Percentiles rank a stretch among this genome's conserved stretches.
Evolutionary conservation across 2,329 filamentous ascomycete genomes (phyloP).

Genomic region (Zalaria obscura): DNA sequence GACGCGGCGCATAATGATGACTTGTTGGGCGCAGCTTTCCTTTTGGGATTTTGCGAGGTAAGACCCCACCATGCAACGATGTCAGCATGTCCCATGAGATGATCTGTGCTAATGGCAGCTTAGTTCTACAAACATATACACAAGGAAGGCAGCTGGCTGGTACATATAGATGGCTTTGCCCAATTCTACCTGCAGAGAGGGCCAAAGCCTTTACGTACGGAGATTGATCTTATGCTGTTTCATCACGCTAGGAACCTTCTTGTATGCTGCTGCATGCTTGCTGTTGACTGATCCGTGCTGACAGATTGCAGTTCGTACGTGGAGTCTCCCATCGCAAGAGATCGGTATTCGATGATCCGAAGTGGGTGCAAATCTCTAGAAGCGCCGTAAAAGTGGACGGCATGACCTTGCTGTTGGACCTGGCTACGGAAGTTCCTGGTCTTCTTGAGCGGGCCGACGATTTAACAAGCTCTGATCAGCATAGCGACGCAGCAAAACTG

Average conservation of each 20-base stretch:
- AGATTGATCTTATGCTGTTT: conserved; percentile 13
- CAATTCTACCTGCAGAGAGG: conserved; percentile 15
- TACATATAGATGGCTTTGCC: conserved; percentile 14
- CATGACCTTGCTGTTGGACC: conserved; percentile 14
- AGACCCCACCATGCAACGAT: neutral
- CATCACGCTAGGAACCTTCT: conserved; percentile 14
- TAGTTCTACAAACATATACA: conserved; percentile 16
- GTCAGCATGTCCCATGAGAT: neutral
- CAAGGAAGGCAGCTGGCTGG: conserved; percentile 13
- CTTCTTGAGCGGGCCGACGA: conserved; percentile 3
- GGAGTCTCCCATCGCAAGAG: conserved; percentile 14
- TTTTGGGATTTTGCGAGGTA: conserved; percentile 15
- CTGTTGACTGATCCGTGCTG: neutral
- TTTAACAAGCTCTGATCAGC: neutral
- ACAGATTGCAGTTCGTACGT: conserved; percentile 7
- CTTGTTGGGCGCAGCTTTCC: conserved; percentile 14
- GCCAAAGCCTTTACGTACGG: conserved; percentile 10
- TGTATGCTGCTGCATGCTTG: neutral
- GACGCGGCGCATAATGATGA: conserved; percentile 12
- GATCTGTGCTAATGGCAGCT: neutral
- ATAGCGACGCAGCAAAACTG: neutral
- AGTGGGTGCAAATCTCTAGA: conserved; percentile 15
- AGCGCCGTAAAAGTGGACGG: conserved; percentile 10
- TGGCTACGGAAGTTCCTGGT: conserved; percentile 9
- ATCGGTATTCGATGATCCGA: conserved; percentile 12